A percentile compares a stretch with the other conserved stretches of the same genome.
Conservation (phyloP, 169 alveolate genomes). For the Plasmodium vivax region DNA sequence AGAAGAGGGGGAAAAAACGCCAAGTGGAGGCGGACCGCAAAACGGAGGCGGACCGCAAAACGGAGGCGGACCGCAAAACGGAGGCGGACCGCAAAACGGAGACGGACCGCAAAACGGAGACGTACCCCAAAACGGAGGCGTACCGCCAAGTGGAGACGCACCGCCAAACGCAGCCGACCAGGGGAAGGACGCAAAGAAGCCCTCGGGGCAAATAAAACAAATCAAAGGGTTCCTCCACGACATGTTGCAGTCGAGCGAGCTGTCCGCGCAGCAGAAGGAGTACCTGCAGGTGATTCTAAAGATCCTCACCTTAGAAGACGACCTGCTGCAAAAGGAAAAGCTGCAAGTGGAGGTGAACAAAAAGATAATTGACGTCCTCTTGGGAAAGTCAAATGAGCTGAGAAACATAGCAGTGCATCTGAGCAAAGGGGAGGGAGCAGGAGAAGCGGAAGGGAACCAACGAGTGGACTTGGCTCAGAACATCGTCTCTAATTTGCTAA, state of each 20-base stretch:
- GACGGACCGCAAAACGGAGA: background rate
- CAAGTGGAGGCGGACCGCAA: background rate
- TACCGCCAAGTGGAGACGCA: no score
- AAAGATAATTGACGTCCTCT: conserved; percentile 14
- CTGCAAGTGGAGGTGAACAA: conserved; percentile 29
- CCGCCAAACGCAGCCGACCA: background rate
- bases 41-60: background rate
- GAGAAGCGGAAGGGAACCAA: conserved; percentile 38
- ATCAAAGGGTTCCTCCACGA: background rate
- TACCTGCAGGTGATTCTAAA: conserved; percentile 20
- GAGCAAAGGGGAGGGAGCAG: conserved; percentile 34
- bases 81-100: no score
- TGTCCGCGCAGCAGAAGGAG: conserved; percentile 25
- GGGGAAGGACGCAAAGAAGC: background rate
- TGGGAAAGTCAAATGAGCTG: conserved; percentile 53
- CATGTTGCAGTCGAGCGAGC: background rate
- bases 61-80: no score
- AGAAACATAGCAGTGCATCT: conserved; percentile 29
- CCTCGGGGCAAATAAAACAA: background rate
- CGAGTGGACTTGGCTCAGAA: conserved; percentile 68
- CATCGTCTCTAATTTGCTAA: conserved; percentile 51
- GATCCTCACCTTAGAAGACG: conserved; percentile 24
- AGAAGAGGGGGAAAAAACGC: background rate
- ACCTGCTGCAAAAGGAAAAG: conserved; percentile 45
- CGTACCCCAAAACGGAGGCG: no score